Percentiles rank a stretch among this genome's conserved stretches.
Conservation (phyloP, 2,329 filamentous ascomycete species). For the Fusarium domesticum region DNA sequence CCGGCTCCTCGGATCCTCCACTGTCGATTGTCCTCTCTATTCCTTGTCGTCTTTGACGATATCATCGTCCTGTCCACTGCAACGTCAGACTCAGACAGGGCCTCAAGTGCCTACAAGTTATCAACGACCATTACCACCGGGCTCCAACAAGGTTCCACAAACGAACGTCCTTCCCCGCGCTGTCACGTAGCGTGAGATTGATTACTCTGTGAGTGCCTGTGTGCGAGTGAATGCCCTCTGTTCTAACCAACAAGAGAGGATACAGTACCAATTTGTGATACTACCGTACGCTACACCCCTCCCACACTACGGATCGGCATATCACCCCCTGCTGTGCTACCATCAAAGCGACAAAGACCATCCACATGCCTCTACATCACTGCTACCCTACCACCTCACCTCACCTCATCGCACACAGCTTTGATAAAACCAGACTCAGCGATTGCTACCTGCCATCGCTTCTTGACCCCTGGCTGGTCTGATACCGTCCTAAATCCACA, state of each 20-base stretch:
- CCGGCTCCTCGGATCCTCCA: too few relatives aligned
- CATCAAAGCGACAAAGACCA: too few relatives aligned
- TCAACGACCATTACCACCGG: neutral
- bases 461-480: conserved; percentile 10
- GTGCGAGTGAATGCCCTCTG: conserved; percentile 1
- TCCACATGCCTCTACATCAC: neutral
- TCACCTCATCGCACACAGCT: conserved; percentile 11
- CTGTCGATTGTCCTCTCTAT: too few relatives aligned
- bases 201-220: neutral
- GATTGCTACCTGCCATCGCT: conserved; percentile 19
- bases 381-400: conserved; percentile 3
- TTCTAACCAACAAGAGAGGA: neutral
- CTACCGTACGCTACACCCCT: neutral
- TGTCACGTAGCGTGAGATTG: conserved; percentile 16
- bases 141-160: neutral
- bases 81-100: neutral
- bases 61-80: neutral
- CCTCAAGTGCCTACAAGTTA: neutral
- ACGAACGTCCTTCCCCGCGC: conserved; percentile 11
- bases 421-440: conserved; percentile 3
- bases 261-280: neutral
- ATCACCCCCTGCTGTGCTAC: neutral
- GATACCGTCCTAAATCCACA: conserved; percentile 7
- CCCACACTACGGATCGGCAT: conserved; percentile 7
- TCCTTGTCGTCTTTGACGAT: too few relatives aligned